Evolutionary conservation across 306 rosid genomes (phyloP), one percentile per base, ranked within the genome.

Genomic region (Astragalus glycyphyllos): DNA sequence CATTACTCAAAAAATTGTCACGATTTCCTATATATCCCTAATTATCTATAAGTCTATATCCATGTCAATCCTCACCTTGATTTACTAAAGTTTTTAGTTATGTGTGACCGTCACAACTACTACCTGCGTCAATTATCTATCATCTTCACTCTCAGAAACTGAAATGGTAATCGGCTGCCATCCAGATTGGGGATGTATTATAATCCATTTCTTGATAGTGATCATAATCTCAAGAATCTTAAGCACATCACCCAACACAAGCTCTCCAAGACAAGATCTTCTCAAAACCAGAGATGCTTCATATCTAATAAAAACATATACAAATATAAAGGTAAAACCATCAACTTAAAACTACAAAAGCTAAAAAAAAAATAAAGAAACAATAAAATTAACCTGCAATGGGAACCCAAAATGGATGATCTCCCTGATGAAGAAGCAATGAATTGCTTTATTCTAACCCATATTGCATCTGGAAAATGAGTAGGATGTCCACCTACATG

Each of bases 141-240:
- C 85, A 41, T 77, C 68, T 68, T 69, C 53, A 47, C 68, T 49
- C 87, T 83, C 89, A 4, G 72, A 5, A 41, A 85, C 78, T 31
- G 73, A 34, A 74, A 93, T 80, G 42, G 34, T 69, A 74, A 90
- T 70, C 0, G 96, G 98, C 83, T 84, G 96, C 97, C 96, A 93
- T 77, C 97, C 97, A 53, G 88, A 77, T 13, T 34, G 87, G 72
- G 73, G 84, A 80, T 67, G 85, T 63, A 26, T 26, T 26, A 38
- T 68, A 68, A 90, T 90, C 98, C 98, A 93, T 79, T 87, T 88
- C 80, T 84, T 90, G 69, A 51, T 5, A 0, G 60, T 32, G 67
- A 81, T 82, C 16, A 84, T 35, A 87, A 90, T 71, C 84, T 87
- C 84, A 86, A 88, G 75, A 63, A 93, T 79, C 83, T 68, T 85